These are phyloP conservation scores for Nepenthes alata DNA, from an alignment of 179 eudicot genomes.

Conservation along the genomic window DNA sequence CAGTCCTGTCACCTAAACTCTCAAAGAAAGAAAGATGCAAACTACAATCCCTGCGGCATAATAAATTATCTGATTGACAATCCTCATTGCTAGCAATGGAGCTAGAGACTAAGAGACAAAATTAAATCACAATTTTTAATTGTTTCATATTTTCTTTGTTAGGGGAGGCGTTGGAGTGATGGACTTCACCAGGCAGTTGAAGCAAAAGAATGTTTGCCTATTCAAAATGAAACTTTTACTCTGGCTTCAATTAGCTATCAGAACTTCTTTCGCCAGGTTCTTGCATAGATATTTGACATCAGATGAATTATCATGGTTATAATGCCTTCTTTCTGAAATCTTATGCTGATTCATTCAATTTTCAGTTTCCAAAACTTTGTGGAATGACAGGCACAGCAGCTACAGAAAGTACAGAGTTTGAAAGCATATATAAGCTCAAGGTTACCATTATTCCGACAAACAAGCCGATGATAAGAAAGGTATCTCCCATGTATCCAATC, in stretches of 20 bases:
- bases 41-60: neutral
- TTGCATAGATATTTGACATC: slow-evolving; percentile 12
- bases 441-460: slow-evolving; percentile 96
- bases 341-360: slow-evolving; percentile 15
- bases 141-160: neutral
- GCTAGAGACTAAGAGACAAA: neutral
- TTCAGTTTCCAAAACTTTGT: slow-evolving; percentile 92
- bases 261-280: slow-evolving; percentile 94
- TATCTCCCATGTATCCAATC: slow-evolving; percentile 13
- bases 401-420: slow-evolving; percentile 95
- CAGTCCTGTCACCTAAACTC: too few relatives aligned
- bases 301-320: slow-evolving; percentile 3
- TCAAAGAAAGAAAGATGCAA: too few relatives aligned
- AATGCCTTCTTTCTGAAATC: slow-evolving; percentile 7
- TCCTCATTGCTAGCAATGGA: neutral
- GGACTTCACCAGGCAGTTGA: slow-evolving; percentile 99
- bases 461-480: slow-evolving; percentile 99
- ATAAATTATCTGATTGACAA: neutral
- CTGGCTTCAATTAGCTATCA: slow-evolving; percentile 97
- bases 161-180: slow-evolving; percentile 99
- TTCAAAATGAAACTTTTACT: slow-evolving; percentile 95
- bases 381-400: slow-evolving; percentile 99
- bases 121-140: neutral
- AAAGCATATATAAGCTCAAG: slow-evolving; percentile 97
- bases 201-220: slow-evolving; percentile 94